phyloP scores from a whole-genome alignment of 2,329 filamentous ascomycete genomes.

The Zopfia rhizophila region DNA sequence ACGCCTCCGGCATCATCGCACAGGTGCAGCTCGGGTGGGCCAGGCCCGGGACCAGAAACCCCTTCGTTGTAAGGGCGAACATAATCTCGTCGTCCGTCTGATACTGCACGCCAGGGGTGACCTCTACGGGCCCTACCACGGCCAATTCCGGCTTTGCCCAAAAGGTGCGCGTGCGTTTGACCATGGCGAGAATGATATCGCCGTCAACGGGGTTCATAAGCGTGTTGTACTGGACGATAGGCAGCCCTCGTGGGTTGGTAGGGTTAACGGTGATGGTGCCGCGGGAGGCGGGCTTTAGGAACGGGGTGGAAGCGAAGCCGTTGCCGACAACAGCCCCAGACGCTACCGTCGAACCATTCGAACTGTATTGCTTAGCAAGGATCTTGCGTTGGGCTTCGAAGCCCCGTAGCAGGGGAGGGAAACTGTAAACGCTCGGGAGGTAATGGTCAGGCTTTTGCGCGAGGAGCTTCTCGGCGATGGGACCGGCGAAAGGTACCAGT shows the following conservation, averaged over 20 bases:
- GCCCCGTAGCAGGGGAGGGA: conserved; percentile 1
- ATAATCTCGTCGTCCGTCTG: conserved; percentile 35
- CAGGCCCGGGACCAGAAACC: conserved; percentile 36
- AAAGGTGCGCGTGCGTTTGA: conserved; percentile 46
- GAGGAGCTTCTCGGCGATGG: conserved; percentile 1
- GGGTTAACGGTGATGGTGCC: conserved; percentile 45
- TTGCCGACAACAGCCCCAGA: conserved; percentile 39
- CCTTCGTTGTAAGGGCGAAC: conserved; percentile 25
- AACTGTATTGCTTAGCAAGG: not conserved
- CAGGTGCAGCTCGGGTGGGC: conserved; percentile 44
- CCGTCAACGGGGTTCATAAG: conserved; percentile 40
- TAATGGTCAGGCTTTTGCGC: not conserved
- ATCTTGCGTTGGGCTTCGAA: conserved; percentile 10
- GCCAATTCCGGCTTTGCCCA: conserved; percentile 38
- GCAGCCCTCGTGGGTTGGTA: conserved; percentile 36
- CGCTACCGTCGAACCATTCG: conserved; percentile 24
- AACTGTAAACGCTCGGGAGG: conserved; percentile 9
- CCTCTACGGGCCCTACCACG: conserved; percentile 33
- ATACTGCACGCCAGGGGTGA: conserved; percentile 33
- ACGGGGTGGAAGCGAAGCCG: conserved; percentile 18
- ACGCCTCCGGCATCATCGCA: conserved; percentile 39
- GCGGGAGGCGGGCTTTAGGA: conserved; percentile 51
- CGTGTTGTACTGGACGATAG: conserved; percentile 39
- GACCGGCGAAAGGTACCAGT: too few species aligned
- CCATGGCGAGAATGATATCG: conserved; percentile 41